These are phyloP conservation scores for Sugiyamaella smithiae DNA, from an alignment of 805 yeast species.

Conservation along the genomic window DNA sequence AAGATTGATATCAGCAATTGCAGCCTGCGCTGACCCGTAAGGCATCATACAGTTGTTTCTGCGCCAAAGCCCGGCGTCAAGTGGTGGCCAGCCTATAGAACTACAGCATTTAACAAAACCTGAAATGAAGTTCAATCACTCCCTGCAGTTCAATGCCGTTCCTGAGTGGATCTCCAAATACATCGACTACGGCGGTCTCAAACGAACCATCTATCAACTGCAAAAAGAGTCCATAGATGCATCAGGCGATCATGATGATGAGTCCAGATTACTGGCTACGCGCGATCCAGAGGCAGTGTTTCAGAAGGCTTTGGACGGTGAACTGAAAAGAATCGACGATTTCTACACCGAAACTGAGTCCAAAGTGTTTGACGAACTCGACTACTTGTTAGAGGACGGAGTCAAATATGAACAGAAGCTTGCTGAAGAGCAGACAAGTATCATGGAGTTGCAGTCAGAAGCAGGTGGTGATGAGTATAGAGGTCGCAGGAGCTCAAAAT, in stretches of 20 bases:
- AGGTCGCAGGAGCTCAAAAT: slow-evolving; percentile 17
- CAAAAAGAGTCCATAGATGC: slow-evolving; percentile 57
- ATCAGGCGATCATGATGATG: slow-evolving; percentile 27
- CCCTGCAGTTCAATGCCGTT: slow-evolving; percentile 93
- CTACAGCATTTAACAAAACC: background rate
- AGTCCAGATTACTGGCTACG: slow-evolving; percentile 34
- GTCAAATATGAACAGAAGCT: slow-evolving; percentile 50
- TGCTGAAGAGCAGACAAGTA: slow-evolving; percentile 22
- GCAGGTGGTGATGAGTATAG: slow-evolving; percentile 31
- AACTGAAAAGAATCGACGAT: slow-evolving; percentile 67
- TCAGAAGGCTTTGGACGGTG: slow-evolving; percentile 68
- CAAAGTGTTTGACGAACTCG: slow-evolving; percentile 51
- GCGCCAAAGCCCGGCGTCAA: background rate
- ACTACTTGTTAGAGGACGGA: slow-evolving; percentile 58
- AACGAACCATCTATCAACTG: slow-evolving; percentile 76
- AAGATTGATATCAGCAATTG: background rate
- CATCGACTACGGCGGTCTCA: slow-evolving; percentile 83
- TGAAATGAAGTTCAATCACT: slow-evolving; percentile 88
- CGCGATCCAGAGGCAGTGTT: slow-evolving; percentile 60
- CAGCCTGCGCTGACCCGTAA: background rate
- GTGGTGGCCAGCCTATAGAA: background rate
- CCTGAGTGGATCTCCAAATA: slow-evolving; percentile 97
- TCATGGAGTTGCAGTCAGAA: slow-evolving; percentile 19
- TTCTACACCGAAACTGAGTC: slow-evolving; percentile 70
- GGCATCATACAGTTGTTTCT: background rate